Evolutionary conservation across 2,329 filamentous ascomycete species (phyloP), one percentile per base, ranked within the genome.

Genomic region (Paecilomyces dactylethromorphus): DNA sequence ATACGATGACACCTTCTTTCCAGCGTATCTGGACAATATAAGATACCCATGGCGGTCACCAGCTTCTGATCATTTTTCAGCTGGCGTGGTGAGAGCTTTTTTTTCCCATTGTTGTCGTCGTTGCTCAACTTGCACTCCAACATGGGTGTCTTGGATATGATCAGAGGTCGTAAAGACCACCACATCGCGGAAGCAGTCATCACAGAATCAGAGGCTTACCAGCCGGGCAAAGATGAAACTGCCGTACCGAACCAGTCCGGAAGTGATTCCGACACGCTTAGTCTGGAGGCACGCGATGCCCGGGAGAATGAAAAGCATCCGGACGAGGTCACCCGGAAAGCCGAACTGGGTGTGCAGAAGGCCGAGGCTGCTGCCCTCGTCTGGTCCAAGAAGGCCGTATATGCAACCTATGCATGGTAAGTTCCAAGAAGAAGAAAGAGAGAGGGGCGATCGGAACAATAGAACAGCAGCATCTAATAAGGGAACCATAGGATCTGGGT

Each of bases 401-500:
- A 66, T 50, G 57, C 59, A n/a, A 72, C 68, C 56, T 73, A 74
- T 62, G 69, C 63, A 35, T 73, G 70, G 71, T 73, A 54, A 60
- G 65, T 35, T 24, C 11, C 21, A 18, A 0, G 8, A n/a, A 21
- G 3, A 26, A 15, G 51, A 7, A 21, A 13, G 35, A 15, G 35
- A 29, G 7, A 29, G 3, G 26, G 2, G 4, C 26, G 7, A 29
- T 1, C 26, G 7, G 26, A 7, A 29, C 35, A 7, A 6, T 53
- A 8, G 29, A 39, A 7, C 55, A 8, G 13, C 11, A 35, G 33
- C 33, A 62, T 74, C 7, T 64, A 67, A 29, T 58, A 58, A 12
- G 65, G 65, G 56, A 68, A 70, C 61, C 54, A 61, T 56, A 74
- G 73, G 77, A 79, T 81, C 62, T 80, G 75, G 73, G 59, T 79